Base-by-base conservation (phyloP, 371 early-diverging fungal genomes). In the Mucor lusitanicus region DNA sequence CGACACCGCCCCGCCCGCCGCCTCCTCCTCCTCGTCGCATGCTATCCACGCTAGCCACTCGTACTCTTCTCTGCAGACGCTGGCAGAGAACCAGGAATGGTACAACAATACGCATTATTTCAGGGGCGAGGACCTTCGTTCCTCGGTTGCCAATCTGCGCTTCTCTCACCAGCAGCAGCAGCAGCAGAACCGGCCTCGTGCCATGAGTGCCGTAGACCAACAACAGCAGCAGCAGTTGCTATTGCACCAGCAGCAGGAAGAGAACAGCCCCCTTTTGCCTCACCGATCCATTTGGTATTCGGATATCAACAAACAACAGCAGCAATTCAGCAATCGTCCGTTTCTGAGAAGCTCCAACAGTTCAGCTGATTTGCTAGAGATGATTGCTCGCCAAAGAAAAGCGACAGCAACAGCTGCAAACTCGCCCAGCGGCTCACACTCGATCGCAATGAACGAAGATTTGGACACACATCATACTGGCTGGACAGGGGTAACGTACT, bases 161-260 rank as follows among this genome's bases (percentile, higher is more conserved):
- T 35, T 48, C 48, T 48, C 48, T 48, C 48, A 48, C 25, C 48
- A 48, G 11, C 48, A 37, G 37, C 37, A 30, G 53, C 60, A 63
- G 39, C 25, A 39, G 21, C 62, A 61, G 25, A 72, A 69, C 27
- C 54, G 84, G 64, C 85, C 86, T 25, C 75, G 85, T 19, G 85
- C 84, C 60, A 80, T 85, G 70, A 84, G 87, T 40, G 81, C 85
- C 50, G 73, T 70, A 15, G 76, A 76, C 50, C 72, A 69, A 50
- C 42, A 40, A 53, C 42, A 58, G 21, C 57, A 62, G 15, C 68
- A 62, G 12, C 42, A 5, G 19, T 40, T 9, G 15, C 40, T 37
- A 37, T 13, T 13, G 6, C 48, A 37, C 1, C 37, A 40, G 40
- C 42, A 58, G 9, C 42, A 42, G 35, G 60, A 59, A 8, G 60